Evolutionary conservation across 805 yeast genomes (phyloP).

Genomic region (Wickerhamiella slavikovae): DNA sequence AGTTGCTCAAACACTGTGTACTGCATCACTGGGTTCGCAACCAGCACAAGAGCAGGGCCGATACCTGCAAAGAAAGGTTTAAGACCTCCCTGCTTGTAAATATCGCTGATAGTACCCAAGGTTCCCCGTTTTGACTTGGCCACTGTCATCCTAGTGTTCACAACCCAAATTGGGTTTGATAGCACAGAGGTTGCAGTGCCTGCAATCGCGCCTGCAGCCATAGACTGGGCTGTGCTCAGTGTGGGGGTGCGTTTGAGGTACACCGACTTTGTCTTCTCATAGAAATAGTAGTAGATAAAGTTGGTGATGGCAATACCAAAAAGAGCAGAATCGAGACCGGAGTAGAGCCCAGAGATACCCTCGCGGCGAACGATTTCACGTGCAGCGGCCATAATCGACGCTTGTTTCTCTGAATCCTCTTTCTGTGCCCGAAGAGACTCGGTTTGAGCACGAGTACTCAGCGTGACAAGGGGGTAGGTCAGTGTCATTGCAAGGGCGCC

Average conservation of each 20-base stretch:
- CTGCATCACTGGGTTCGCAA: slow-evolving; percentile 75
- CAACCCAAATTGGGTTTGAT: slow-evolving; percentile 91
- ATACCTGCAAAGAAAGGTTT: slow-evolving; percentile 64
- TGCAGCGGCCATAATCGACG: slow-evolving; percentile 21
- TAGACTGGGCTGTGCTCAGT: slow-evolving; percentile 40
- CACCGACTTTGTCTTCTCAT: slow-evolving; percentile 36
- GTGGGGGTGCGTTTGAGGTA: slow-evolving; percentile 14
- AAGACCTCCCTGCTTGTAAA: slow-evolving; percentile 51
- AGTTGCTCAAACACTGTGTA: slow-evolving; percentile 81
- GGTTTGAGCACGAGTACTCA: slow-evolving; percentile 82
- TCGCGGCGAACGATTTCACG: slow-evolving; percentile 31
- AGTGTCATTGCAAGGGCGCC: slow-evolving; percentile 75
- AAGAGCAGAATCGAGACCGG: slow-evolving; percentile 76
- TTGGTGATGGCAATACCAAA: slow-evolving; percentile 74
- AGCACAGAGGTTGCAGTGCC: slow-evolving; percentile 67
- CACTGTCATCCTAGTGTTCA: slow-evolving; percentile 77
- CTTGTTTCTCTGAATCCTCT: slow-evolving; percentile 7
- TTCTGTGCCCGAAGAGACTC: slow-evolving; percentile 15
- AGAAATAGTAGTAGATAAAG: slow-evolving; percentile 77
- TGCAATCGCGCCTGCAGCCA: slow-evolving; percentile 64
- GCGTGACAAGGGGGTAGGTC: slow-evolving; percentile 75
- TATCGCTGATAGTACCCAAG: slow-evolving; percentile 35
- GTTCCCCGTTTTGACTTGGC: slow-evolving; percentile 15
- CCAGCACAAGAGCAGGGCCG: slow-evolving; percentile 70
- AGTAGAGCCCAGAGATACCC: slow-evolving; percentile 50